A percentile compares a stretch with the other conserved stretches of the same genome.
phyloP scores from a whole-genome alignment of 192 early-diverging fungal genomes.

The Backusella australiensis region DNA sequence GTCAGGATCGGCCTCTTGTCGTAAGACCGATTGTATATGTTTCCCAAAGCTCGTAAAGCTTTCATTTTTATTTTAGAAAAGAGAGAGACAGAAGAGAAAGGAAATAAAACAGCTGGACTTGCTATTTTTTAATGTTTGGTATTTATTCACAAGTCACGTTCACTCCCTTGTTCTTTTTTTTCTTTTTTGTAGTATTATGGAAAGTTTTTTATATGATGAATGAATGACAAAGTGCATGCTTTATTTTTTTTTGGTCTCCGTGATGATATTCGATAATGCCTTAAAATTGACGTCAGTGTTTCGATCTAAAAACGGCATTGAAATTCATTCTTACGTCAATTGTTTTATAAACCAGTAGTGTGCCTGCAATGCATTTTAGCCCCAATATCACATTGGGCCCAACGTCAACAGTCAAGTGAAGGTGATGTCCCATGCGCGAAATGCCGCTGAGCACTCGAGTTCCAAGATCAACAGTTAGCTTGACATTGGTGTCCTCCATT shows the following conservation, averaged over 20 bases:
- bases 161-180: neutral
- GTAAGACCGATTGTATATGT: conserved; percentile 43
- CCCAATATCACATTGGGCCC: neutral
- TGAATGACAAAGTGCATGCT: neutral
- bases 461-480: conserved; percentile 3
- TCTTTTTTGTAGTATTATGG: neutral
- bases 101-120: neutral
- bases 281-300: conserved; percentile 16
- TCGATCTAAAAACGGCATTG: neutral
- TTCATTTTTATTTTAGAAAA: conserved; percentile 10
- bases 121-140: neutral
- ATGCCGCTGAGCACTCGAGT: neutral
- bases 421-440: neutral
- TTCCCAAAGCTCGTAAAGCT: conserved; percentile 8
- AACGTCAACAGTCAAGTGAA: conserved; percentile 4
- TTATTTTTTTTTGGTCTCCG: neutral
- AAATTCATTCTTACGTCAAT: conserved; percentile 11
- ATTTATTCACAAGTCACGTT: neutral
- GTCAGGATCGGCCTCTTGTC: conserved; percentile 61
- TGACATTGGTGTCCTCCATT: conserved; percentile 14
- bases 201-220: neutral
- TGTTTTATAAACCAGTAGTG: conserved; percentile 2
- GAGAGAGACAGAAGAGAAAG: neutral
- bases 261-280: neutral
- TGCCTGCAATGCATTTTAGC: neutral